Base-by-base conservation (phyloP, 192 early-diverging fungal genomes). In the Hyaloraphidium curvatum region DNA sequence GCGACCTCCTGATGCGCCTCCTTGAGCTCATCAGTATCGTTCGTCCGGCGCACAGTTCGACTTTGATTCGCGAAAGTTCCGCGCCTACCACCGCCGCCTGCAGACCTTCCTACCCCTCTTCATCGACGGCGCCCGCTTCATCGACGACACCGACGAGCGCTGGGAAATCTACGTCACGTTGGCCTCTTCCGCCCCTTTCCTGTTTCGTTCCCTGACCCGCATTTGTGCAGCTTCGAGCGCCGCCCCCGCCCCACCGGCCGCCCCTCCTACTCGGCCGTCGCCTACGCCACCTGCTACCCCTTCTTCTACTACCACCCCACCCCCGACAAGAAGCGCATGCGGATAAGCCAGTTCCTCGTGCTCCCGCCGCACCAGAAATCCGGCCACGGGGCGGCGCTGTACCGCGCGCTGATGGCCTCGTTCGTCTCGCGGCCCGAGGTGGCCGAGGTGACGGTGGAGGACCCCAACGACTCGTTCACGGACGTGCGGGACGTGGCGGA, bases 391-490 rank as follows among this genome's bases (percentile, higher is more conserved):
- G 43, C 43, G 7, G 14, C 43, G 5, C 25, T 48, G 5, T 48
- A 48, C 23, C 43, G 43, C 7, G 11, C 43, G 7, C 43, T 48
- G 11, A 22, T 22, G 17, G 25, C 14, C 19, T 14, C 5, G 4
- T 48, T 21, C 19, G 7, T 48, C 25, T 14, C 14, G 19, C 14
- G 11, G 19, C 17, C 14, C 7, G 43, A 48, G 5, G 43, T 48
- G 5, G 5, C 43, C 19, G 43, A 48, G 43, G 25, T 48, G 14
- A 48, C 43, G 25, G 43, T 48, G 14, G 43, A 48, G 19, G 43
- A 48, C 7, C 43, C 43, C 43, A 48, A 48, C 43, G 43, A 48
- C 23, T 22, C 43, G 17, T 22, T 48, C 17, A 48, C 23, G 43
- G 43, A 48, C 19, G 17, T 48, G 7, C 43, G 43, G 14, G 43